Percentiles rank a stretch among this genome's conserved stretches.
phyloP scores from a whole-genome alignment of 148 eudicot genomes.

The Spergularia bocconei region DNA sequence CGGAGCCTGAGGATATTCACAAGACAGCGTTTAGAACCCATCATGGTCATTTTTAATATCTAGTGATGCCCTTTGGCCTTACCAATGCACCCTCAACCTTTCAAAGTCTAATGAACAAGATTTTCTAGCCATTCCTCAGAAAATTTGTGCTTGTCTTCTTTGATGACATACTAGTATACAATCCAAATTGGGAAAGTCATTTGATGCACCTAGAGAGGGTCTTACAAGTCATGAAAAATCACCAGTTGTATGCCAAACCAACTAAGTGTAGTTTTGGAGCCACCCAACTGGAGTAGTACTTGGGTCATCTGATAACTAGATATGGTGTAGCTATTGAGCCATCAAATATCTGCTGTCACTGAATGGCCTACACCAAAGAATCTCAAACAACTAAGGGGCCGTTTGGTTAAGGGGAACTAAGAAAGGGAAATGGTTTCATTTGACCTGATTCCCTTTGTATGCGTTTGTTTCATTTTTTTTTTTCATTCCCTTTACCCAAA shows the following conservation, averaged over 20 bases:
- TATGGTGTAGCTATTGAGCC: neutral
- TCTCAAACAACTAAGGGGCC: neutral
- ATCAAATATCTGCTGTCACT: neutral
- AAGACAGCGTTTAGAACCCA: neutral
- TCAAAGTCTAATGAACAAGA: neutral
- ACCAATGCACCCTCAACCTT: conserved; percentile 6
- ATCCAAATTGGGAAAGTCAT: neutral
- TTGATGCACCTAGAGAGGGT: neutral
- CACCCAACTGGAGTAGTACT: neutral
- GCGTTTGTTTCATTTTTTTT: too few species aligned
- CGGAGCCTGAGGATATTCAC: neutral
- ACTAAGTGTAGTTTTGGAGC: neutral
- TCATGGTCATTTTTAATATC: neutral
- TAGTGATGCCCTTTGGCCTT: neutral
- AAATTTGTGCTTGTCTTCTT: too few species aligned
- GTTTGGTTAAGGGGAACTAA: too few species aligned
- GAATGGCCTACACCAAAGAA: neutral
- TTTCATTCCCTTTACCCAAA: too few species aligned
- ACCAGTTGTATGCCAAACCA: neutral
- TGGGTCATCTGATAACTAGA: neutral
- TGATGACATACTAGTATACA: too few species aligned
- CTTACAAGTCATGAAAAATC: neutral
- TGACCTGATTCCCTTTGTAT: too few species aligned
- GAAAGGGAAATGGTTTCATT: too few species aligned
- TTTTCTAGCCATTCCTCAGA: neutral